Evolutionary conservation across 768 basidiomycete species (phyloP), one percentile per base, ranked within the genome.

Genomic region (Gymnopilus junonius): DNA sequence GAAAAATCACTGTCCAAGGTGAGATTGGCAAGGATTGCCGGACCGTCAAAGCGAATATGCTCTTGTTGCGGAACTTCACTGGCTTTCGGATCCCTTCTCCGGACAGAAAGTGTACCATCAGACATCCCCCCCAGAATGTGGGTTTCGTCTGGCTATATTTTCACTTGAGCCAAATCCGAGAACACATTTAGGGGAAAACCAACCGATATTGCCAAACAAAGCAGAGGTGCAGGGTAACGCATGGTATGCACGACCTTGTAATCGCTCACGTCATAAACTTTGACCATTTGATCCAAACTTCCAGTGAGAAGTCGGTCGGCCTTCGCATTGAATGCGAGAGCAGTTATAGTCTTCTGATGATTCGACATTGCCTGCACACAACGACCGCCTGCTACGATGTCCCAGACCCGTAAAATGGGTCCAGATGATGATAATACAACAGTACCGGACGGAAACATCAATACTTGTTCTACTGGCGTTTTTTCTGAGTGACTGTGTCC

Each of bases 201-300:
- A 76, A 97, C 96, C 62, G 97, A 98, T 48, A 99, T 83, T 15
- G 95, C 95, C 43, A 99, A 80, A 71, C 90, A 94, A 17, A 99
- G 82, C 1, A 99, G 77, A 5, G 95, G 94, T 4, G 95, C 94
- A 4, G 97, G 93, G 76, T 99, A 99, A 46, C 97, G 90, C 94
- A 99, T 99, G 4, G 97, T 98, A 71, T 99, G 97, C 14, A 97
- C 89, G 35, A 99, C 97, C 70, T 93, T 92, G 82, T 97, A 98
- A 15, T 87, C 87, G 72, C 91, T 87, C 37, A 96, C 88, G 75
- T 99, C 97, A 78, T 99, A 99, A 34, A 98, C 96, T 78, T 99
- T 99, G 61, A 99, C 94, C 92, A 99, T 92, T 68, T 97, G 95
- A 74, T 99, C 97, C 65, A 99, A 80, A 43, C 93, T 88, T 31